Conservation (phyloP, 2,329 filamentous ascomycete genomes). For the Colletotrichum somersetense region DNA sequence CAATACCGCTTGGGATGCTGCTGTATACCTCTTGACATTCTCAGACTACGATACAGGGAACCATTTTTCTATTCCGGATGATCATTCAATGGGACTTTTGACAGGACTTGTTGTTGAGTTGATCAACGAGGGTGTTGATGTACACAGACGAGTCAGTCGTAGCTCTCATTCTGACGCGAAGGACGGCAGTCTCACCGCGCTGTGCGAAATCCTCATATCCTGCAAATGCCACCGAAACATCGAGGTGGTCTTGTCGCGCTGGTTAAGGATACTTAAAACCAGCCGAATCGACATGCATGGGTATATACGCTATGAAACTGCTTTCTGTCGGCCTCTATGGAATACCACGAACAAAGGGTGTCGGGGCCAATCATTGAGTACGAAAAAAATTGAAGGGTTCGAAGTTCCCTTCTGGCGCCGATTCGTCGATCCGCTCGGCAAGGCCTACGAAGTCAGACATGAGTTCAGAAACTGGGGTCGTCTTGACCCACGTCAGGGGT, state of each 20-base stretch:
- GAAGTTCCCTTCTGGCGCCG: conserved; percentile 6
- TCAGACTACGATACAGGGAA: rapidly evolving
- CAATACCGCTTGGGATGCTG: background rate
- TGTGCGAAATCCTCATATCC: background rate
- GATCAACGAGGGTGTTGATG: background rate
- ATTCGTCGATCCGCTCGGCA: background rate
- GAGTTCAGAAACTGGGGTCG: conserved; percentile 15
- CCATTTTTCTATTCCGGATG: background rate
- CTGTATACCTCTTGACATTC: background rate
- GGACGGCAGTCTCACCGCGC: background rate
- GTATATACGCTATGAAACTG: background rate
- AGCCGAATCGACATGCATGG: background rate
- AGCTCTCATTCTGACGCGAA: background rate
- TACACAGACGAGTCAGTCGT: background rate
- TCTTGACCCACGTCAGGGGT: background rate
- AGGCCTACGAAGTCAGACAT: background rate
- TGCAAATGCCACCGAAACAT: background rate
- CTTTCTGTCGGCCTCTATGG: background rate
- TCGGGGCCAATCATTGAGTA: background rate
- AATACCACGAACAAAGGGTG: too few species aligned
- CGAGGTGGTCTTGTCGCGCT: background rate
- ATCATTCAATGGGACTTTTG: background rate
- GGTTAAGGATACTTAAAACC: conserved; percentile 1
- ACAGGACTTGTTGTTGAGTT: background rate
- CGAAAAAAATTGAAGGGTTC: conserved; percentile 4